Evolutionary conservation across 176 grass and related monocot genomes (phyloP), one percentile per base, ranked within the genome.

Genomic region (Carex cristatella): DNA sequence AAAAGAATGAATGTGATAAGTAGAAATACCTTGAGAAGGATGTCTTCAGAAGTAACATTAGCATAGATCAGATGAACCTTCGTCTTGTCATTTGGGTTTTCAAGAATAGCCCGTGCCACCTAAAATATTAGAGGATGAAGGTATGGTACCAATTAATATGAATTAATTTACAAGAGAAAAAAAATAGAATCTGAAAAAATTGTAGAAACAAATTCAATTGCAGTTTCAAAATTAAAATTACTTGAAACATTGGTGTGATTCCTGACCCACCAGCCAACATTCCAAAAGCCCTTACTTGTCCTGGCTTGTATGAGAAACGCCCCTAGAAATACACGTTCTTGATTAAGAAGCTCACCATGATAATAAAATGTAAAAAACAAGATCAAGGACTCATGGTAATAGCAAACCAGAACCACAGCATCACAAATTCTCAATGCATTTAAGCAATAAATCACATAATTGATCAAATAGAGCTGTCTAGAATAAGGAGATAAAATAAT

Each of bases 221-320:
- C 63, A 70, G 30, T 58, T 81, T 69, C 73, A 54, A 61, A 37
- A 18, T 68, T 13, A 3, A 79, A 79, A 7, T 89, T 98, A 98
- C 96, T 87, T 99, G 96, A 87, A 95, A 99, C 93, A 99, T 99
- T 7, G 93, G 93, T 62, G 96, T 99, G 44, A 99, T 94, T 87
- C 96, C 96, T 68, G 96, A 99, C 85, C 96, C 96, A 83, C 96
- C 96, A 89, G 96, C 93, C 69, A 95, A 40, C 96, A 99, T 99
- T 84, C 96, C 93, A 32, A 99, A 99, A 53, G 93, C 96, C 74
- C 89, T 95, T 54, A 92, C 96, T 95, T 99, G 91, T 37, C 93
- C 93, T 38, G 91, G 84, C 81, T 95, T 91, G 89, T 99, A 99
- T 61, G 88, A 95, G 88, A 99, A 99, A 87, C 93, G 93, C 12